phyloP scores from a whole-genome alignment of 129 eudicot genomes.

The Arctium lappa region DNA sequence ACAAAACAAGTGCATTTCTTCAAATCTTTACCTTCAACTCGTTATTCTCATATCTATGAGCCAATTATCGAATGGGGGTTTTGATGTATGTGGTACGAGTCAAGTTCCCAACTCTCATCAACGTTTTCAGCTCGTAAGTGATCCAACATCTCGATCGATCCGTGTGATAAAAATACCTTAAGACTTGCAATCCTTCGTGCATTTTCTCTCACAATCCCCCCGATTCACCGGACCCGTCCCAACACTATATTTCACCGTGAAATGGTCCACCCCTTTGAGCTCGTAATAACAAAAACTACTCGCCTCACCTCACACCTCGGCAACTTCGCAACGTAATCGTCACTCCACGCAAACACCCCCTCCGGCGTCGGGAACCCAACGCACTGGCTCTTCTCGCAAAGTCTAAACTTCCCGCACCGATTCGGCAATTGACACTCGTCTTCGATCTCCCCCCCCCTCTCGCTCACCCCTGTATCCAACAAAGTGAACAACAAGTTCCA shows the following conservation, averaged over 20 bases:
- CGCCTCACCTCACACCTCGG: background rate
- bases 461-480: background rate
- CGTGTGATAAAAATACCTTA: conserved; percentile 43
- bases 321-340: conserved; percentile 20
- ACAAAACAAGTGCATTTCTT: too few species aligned
- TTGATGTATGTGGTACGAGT: conserved; percentile 41
- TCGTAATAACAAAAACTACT: conserved; percentile 16
- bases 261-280: conserved; percentile 45
- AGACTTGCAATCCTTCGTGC: conserved; percentile 46
- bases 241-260: conserved; percentile 19
- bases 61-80: background rate
- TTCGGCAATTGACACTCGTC: conserved; percentile 21
- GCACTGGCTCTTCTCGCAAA: conserved; percentile 32
- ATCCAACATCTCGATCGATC: conserved; percentile 53
- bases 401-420: conserved; percentile 31
- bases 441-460: background rate
- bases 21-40: too few species aligned
- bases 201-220: conserved; percentile 31
- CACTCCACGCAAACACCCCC: conserved; percentile 18
- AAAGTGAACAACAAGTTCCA: conserved; percentile 4
- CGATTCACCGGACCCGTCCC: conserved; percentile 30
- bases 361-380: conserved; percentile 13
- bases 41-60: background rate
- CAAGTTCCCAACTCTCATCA: conserved; percentile 22
- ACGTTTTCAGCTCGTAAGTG: conserved; percentile 44